Evolutionary conservation across 2,329 filamentous ascomycete genomes (phyloP), one percentile per base, ranked within the genome.

Genomic region (Myrmaecium sp.): DNA sequence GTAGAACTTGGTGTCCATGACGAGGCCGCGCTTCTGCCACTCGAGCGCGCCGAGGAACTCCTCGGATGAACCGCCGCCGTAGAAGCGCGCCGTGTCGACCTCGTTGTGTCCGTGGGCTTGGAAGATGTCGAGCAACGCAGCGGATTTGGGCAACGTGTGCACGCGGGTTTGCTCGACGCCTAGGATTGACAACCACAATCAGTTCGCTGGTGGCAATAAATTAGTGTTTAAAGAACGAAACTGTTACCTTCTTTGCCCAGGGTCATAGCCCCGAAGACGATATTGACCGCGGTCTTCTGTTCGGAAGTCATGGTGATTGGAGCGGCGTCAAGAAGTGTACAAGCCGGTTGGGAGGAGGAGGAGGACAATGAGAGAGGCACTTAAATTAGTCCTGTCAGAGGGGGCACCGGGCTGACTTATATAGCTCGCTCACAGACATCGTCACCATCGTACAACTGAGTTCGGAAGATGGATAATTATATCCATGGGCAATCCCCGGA

Each of bases 1-100:
- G 33, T 45, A 56, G 11, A 57, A 40, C 30, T 62, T 62, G 1
- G 58, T 61, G 29, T 51, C 55, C 36, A 61, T 47, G 10, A 43
- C 28, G 12, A 62, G 36, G 11, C 48, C 49, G n/a, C 54, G 46
- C 5, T 41, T 27, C 24, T 53, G 34, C 50, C 52, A 57, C 14
- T 50, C 34, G 7, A 53, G 35, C 8, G 44, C 36, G 5, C 49
- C 59, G 2, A 68, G 52, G 23, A 54, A 51, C 27, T 57, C 46
- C 39, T 57, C 53, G 15, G 39, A 42, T 21, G 41, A 39, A 23
- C 52, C 51, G n/a, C 26, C 21, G 24, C 49, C 51, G 38, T 55
- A 55, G 26, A 51, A 38, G 13, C 50, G 47, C 5, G 51, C 47
- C 1, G 50, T 55, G 31, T 55, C 52, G 25, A 56, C 36, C 14